A percentile compares a stretch with the other conserved stretches of the same genome.
Evolutionary conservation across 78 protist genomes (phyloP).

Genomic region (Paulinella micropora): DNA sequence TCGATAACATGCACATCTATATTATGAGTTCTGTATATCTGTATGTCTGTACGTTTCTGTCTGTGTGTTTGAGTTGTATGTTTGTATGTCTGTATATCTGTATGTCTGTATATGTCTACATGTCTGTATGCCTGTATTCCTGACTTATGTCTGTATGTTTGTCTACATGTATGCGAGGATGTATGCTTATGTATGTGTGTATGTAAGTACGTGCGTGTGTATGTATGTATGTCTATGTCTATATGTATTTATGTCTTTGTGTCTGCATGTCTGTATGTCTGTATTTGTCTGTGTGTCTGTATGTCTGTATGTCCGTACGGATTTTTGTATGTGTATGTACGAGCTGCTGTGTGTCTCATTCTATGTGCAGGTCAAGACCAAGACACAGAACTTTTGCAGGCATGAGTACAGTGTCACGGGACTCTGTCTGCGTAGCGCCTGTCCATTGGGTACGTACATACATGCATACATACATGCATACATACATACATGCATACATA

Average conservation of each 20-base stretch:
- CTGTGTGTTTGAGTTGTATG: conserved; percentile 10
- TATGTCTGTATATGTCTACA: not conserved
- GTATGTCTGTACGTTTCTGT: conserved; percentile 41
- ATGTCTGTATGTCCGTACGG: too few species aligned
- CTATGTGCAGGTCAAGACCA: not conserved
- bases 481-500: too few species aligned
- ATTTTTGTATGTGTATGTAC: too few species aligned
- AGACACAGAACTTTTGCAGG: conserved; percentile 70
- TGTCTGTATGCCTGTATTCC: not conserved
- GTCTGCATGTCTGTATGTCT: too few species aligned
- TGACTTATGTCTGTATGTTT: not conserved
- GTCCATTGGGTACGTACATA: conserved; percentile 94
- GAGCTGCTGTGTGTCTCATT: not conserved
- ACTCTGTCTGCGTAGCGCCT: conserved; percentile 66
- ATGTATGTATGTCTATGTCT: not conserved
- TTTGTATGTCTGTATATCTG: not conserved
- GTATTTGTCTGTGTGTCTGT: too few species aligned
- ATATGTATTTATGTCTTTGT: not conserved
- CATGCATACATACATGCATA: too few species aligned
- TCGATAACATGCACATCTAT: too few species aligned
- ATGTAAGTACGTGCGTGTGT: too few species aligned
- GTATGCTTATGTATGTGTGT: too few species aligned
- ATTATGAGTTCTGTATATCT: too few species aligned
- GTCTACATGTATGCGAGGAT: too few species aligned
- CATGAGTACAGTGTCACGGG: conserved; percentile 83